phyloP scores from a whole-genome alignment of 2,329 filamentous ascomycete species.

The Mariannaea sp. region DNA sequence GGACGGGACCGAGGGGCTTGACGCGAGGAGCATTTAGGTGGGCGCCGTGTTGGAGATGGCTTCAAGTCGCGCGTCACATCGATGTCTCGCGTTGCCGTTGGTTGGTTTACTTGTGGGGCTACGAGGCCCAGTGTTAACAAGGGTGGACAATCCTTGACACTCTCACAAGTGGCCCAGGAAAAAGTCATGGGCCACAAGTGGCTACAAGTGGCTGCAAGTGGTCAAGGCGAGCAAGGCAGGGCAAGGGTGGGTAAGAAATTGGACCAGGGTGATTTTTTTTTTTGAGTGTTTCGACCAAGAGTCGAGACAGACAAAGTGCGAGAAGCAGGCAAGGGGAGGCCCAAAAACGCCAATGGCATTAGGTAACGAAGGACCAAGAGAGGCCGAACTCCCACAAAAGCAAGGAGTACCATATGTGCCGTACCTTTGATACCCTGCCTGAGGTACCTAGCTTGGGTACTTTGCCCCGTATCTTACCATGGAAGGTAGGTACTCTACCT shows the following conservation, averaged over 20 bases:
- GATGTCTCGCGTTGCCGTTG: conserved; percentile 35
- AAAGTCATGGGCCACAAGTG: not conserved
- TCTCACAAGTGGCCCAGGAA: not conserved
- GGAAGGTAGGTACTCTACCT: no score
- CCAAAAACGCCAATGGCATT: conserved; percentile 7
- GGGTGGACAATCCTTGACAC: conserved; percentile 12
- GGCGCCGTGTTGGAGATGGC: conserved; percentile 34
- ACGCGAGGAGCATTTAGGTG: conserved; percentile 17
- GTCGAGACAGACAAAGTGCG: conserved; percentile 7
- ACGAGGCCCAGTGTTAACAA: conserved; percentile 21
- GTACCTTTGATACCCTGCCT: no score
- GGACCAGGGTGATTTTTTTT: conserved; percentile 16
- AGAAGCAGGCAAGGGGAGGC: conserved; percentile 3
- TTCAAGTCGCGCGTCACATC: conserved; percentile 33
- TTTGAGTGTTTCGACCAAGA: conserved; percentile 12
- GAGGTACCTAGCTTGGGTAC: no score
- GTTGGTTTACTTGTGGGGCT: conserved; percentile 34
- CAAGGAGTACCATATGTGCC: conserved; percentile 10
- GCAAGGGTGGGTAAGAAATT: conserved; percentile 26
- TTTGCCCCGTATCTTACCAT: no score
- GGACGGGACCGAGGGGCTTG: conserved; percentile 3
- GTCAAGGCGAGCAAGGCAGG: conserved; percentile 16
- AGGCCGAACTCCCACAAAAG: conserved; percentile 8
- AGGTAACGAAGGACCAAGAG: conserved; percentile 5
- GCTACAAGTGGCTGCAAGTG: conserved; percentile 8